phyloP scores from a whole-genome alignment of 2,329 filamentous ascomycete genomes.

The Colletotrichum theobromicola region DNA sequence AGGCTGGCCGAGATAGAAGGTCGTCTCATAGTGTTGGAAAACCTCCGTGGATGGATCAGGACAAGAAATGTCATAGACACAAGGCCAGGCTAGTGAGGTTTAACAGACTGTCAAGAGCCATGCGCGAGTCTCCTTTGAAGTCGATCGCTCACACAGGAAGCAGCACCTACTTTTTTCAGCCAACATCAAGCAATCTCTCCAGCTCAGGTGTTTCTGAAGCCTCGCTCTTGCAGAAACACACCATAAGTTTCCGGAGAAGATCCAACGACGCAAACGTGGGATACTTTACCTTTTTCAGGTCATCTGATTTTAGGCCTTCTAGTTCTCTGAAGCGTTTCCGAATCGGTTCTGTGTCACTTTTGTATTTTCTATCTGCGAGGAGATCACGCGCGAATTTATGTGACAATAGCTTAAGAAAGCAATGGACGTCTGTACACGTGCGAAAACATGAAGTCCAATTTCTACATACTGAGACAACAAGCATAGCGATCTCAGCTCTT shows the following conservation, averaged over 20 bases:
- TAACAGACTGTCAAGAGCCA: too few species aligned
- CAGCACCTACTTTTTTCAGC: too few species aligned
- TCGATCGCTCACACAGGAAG: too few species aligned
- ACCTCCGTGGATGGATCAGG: too few species aligned
- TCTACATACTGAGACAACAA: neutral
- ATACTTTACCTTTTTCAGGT: neutral
- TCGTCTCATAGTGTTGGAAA: too few species aligned
- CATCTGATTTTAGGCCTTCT: neutral
- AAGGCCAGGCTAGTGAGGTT: too few species aligned
- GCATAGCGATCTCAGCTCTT: neutral
- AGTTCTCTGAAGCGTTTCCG: neutral
- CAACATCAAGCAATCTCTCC: neutral
- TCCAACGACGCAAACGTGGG: neutral
- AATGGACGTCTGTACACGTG: neutral
- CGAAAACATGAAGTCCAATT: neutral
- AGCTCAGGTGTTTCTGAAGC: neutral
- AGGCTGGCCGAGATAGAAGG: too few species aligned
- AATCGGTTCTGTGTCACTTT: neutral
- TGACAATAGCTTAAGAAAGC: neutral
- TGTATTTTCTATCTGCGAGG: neutral
- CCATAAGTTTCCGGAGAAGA: neutral
- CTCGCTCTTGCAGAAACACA: neutral
- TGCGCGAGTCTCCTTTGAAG: too few species aligned
- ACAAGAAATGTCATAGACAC: too few species aligned
- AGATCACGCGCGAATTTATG: accelerated